Conservation (phyloP, 2,329 filamentous ascomycete genomes). For the Apiospora rasikravindrae region DNA sequence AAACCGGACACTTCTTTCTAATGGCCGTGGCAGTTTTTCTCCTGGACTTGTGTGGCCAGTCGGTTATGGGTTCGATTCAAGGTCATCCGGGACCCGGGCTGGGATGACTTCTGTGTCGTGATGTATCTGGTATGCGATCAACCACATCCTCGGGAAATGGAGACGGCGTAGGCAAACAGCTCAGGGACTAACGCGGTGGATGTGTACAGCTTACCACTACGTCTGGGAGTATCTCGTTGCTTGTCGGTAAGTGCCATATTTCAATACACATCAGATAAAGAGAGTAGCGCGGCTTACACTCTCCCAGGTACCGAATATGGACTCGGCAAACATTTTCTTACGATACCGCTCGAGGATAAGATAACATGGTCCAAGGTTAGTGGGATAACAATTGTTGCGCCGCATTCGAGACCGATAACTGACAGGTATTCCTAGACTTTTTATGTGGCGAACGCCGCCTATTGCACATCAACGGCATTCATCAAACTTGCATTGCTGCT, state of each 20-base stretch:
- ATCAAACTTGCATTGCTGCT: constrained; percentile 36
- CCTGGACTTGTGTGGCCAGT: constrained; percentile 37
- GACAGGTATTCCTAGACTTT: constrained; percentile 26
- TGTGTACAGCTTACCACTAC: constrained; percentile 29
- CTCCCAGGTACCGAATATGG: constrained; percentile 26
- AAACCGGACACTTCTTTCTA: background rate
- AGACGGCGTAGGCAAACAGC: background rate
- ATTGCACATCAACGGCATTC: constrained; percentile 32
- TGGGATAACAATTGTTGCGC: background rate
- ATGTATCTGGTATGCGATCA: constrained; percentile 31
- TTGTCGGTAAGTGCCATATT: constrained; percentile 21
- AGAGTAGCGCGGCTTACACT: background rate
- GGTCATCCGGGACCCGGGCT: constrained; percentile 32
- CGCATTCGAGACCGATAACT: background rate
- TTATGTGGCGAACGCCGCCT: constrained; percentile 34
- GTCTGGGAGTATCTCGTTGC: constrained; percentile 30
- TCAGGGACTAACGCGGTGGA: constrained; percentile 20
- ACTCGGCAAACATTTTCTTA: constrained; percentile 33
- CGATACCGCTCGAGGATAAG: constrained; percentile 25
- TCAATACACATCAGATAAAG: background rate
- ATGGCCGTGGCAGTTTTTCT: constrained; percentile 31
- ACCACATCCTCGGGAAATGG: background rate
- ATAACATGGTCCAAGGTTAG: constrained; percentile 28
- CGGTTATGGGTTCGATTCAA: constrained; percentile 35
- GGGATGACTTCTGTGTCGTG: constrained; percentile 35